phyloP scores from a whole-genome alignment of 148 eudicot species.

The Diospyros kaki region DNA sequence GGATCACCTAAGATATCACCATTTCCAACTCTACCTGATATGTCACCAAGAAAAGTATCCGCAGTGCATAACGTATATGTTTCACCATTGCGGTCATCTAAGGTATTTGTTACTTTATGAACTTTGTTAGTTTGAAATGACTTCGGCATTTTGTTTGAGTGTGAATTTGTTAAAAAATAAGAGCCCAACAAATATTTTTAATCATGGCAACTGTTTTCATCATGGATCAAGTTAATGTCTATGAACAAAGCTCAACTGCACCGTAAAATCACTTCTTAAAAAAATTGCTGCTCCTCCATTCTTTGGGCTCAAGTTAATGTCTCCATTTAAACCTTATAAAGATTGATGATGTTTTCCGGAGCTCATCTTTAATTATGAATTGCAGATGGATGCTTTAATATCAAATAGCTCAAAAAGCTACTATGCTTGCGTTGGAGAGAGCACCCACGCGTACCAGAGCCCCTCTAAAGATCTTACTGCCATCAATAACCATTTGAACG shows the following conservation, averaged over 20 bases:
- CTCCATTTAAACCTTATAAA: too few relatives aligned
- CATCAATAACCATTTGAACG: constrained; percentile 87
- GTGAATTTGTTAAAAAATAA: background rate
- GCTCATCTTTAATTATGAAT: background rate
- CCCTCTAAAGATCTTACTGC: constrained; percentile 95
- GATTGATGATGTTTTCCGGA: background rate
- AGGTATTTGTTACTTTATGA: constrained; percentile 46
- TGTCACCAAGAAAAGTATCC: constrained; percentile 97
- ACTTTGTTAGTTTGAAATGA: background rate
- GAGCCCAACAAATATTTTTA: background rate
- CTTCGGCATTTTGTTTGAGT: background rate
- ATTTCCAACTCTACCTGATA: constrained; percentile 93
- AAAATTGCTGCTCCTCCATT: too few relatives aligned
- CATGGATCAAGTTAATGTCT: background rate
- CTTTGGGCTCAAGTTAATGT: too few relatives aligned
- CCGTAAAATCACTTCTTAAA: background rate
- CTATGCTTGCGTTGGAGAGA: constrained; percentile 99
- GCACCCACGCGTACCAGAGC: constrained; percentile 98
- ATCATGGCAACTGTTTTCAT: background rate
- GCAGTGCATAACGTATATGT: constrained; percentile 83
- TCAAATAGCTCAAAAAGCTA: constrained; percentile 88
- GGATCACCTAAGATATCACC: constrained; percentile 75
- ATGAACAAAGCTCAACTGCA: background rate
- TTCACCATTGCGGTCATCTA: constrained; percentile 89
- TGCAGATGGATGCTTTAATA: constrained; percentile 85